phyloP scores from a whole-genome alignment of 345 rosid genomes.

The Hibiscus tridactylites region DNA sequence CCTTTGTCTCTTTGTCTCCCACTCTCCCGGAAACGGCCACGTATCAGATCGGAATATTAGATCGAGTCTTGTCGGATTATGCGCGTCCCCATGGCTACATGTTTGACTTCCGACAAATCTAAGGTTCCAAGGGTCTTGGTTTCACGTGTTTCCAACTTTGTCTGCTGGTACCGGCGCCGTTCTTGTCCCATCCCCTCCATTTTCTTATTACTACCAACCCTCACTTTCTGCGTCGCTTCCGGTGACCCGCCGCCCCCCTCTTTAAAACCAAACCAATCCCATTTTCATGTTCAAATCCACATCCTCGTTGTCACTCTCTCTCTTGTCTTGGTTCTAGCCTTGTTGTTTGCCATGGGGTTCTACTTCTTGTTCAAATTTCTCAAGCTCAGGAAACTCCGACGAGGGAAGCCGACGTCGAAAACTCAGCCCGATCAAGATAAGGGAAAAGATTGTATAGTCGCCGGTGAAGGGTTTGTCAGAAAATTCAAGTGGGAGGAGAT shows the following conservation, averaged over 20 bases:
- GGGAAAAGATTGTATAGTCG: conserved; percentile 1
- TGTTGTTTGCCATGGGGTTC: conserved; percentile 28
- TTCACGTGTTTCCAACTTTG: conserved; percentile 3
- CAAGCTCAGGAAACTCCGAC: conserved; percentile 15
- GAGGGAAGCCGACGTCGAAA: background rate
- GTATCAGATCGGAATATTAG: background rate
- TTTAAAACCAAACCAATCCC: conserved; percentile 8
- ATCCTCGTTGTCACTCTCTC: conserved; percentile 4
- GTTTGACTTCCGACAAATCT: conserved; percentile 8
- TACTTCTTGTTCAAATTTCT: conserved; percentile 28
- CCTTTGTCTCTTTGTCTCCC: background rate
- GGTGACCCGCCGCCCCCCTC: conserved; percentile 15
- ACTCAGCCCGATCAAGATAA: conserved; percentile 3
- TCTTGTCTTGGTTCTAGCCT: background rate
- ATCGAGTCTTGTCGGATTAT: conserved; percentile 13
- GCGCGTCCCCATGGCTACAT: conserved; percentile 11
- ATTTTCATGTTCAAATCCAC: conserved; percentile 1
- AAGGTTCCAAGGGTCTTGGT: background rate
- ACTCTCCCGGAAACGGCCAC: background rate
- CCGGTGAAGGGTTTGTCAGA: conserved; percentile 17
- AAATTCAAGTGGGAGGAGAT: conserved; percentile 50
- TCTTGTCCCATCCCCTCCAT: conserved; percentile 11
- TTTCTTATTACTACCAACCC: background rate
- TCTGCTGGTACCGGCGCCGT: conserved; percentile 14
- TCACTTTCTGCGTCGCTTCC: conserved; percentile 23